phyloP scores from a whole-genome alignment of 2,329 filamentous ascomycete genomes.

The Thielaviopsis euricoi region DNA sequence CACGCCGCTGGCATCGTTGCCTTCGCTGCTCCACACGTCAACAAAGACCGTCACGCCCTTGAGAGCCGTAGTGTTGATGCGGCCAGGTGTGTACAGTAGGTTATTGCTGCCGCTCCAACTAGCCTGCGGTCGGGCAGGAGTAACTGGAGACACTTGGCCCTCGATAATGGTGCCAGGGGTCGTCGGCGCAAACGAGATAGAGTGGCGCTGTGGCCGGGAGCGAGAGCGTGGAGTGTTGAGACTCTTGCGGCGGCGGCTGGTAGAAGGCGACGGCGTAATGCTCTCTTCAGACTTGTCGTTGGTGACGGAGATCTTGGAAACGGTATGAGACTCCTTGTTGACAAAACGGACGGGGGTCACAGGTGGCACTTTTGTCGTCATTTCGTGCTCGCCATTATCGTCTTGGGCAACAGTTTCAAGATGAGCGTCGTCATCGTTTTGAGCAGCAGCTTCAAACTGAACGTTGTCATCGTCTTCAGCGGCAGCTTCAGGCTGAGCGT shows the following conservation, averaged over 20 bases:
- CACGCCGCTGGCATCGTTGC: conserved; percentile 62
- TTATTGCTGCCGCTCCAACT: conserved; percentile 38
- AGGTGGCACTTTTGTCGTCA: conserved; percentile 22
- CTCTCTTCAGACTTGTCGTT: conserved; percentile 46
- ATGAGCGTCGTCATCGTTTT: neutral
- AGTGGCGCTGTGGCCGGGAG: conserved; percentile 9
- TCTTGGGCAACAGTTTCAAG: neutral
- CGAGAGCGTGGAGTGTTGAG: conserved; percentile 11
- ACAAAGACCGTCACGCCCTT: conserved; percentile 64
- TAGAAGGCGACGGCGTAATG: conserved; percentile 27
- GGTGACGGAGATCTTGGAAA: conserved; percentile 54
- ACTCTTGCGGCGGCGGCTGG: conserved; percentile 26
- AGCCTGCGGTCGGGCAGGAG: conserved; percentile 26
- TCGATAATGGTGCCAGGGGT: conserved; percentile 11
- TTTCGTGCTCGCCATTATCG: neutral
- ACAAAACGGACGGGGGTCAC: conserved; percentile 39
- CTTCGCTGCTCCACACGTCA: conserved; percentile 70
- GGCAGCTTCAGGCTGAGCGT: too few species aligned
- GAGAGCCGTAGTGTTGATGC: conserved; percentile 27
- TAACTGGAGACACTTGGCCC: conserved; percentile 14
- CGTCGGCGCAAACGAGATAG: conserved; percentile 11
- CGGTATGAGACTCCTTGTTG: conserved; percentile 46
- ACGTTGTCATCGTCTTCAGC: conserved; percentile 24
- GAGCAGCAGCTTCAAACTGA: conserved; percentile 32
- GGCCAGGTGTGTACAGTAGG: conserved; percentile 34